Evolutionary conservation across 1,284 basidiomycete species (phyloP), one percentile per base, ranked within the genome.

Genomic region (Wolfiporia cocos): DNA sequence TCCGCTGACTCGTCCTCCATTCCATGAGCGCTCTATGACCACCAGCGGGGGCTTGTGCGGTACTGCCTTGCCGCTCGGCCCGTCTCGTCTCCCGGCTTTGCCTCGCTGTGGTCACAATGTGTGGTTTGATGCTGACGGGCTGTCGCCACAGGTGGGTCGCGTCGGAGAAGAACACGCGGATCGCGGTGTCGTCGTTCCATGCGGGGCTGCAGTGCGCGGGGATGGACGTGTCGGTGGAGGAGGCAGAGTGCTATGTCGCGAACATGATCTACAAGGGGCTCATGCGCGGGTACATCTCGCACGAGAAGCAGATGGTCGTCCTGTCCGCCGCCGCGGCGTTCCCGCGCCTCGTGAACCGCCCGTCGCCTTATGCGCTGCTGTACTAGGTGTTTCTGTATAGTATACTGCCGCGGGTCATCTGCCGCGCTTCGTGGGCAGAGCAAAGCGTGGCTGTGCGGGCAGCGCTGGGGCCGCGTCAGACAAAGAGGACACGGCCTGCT

Each of bases 231-330:
- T 57, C 66, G 15, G 52, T 69, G 41, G 90, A 90, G 48, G 95
- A 98, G 65, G 85, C 92, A 14, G 95, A 98, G 64, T 98, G 95
- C 64, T 73, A 93, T 43, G 74, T 98, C 6, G 92, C 92, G 14
- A 94, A 92, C 57, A 87, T 95, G 85, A 88, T 98, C 31, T 92
- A 85, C 66, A 89, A 87, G 68, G 92, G 90, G 3, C 91, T 86
- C 61, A 85, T 98, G 61, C 78, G 87, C 44, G 95, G 95, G 4
- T 98, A 98, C 64, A 95, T 99, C 56, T 93, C 91, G 35, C 95
- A 99, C 58, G 90, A 92, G 58, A 87, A 88, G 61, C 85, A 91
- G 65, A 91, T 86, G 73, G 86, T 97, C 2, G 95, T 99, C 2
- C 63, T 99, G 39, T 81, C 89, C 1, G 80, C 81, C 50, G 77